Base-by-base conservation (phyloP, 2,329 filamentous ascomycete species). In the Elsinoe australis region DNA sequence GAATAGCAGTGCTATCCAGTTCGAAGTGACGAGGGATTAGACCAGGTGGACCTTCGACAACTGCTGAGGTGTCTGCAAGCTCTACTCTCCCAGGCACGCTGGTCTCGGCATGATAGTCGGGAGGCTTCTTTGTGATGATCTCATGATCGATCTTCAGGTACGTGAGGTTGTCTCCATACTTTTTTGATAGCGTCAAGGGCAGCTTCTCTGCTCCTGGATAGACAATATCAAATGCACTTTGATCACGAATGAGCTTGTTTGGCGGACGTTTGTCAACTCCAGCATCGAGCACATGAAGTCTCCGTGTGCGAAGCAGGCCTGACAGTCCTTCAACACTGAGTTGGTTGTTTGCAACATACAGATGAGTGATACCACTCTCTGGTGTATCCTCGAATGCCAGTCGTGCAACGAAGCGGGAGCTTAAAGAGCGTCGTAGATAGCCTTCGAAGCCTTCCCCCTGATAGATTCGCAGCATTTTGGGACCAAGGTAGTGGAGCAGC, bases 121-220 rank as follows among this genome's bases (percentile, higher is more conserved):
- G 63, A 1, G 62, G 55, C 42, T 72, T 67, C 50, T 72, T 64
- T 0, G 75, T 79, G 28, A 78, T 60, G 12, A 80, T 56, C 22
- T 68, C 64, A 61, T 79, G 75, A 50, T 79, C 73, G 19, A 77
- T 65, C 32, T 77, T 68, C 8, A 81, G 58, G 56, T 76, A 78
- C 2, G 67, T 73, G 54, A 80, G 50, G 19, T 65, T 69, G 1
- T 71, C 64, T 5, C 68, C 65, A 6, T 71, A 73, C 51, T 64
- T 62, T 15, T 69, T 64, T 5, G 67, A 67, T 18, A 80, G 56
- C 1, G 74, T 58, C 1, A 75, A 72, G 15, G 72, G 71, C 4
- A 80, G 63, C 54, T 76, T 78, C 51, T 77, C 74, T 2, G 71
- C 69, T 3, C 74, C 72, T 3, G 73, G 72, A 39, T 49, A 41